phyloP scores from a whole-genome alignment of 768 basidiomycete genomes.

The Tulasnella sp. region DNA sequence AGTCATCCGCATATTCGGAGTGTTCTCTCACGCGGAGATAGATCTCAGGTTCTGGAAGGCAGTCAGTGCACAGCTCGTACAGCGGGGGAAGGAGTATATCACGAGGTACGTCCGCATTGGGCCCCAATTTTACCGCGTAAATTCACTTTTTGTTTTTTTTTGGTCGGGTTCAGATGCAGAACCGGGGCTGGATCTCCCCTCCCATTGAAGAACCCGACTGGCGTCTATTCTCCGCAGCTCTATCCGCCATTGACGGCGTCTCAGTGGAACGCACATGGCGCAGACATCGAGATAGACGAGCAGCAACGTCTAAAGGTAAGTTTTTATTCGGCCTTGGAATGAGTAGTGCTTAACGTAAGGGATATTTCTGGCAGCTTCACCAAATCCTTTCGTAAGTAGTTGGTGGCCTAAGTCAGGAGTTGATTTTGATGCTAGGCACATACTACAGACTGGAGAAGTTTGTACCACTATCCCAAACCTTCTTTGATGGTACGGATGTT shows the following conservation, averaged over 20 bases:
- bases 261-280: neutral
- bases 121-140: neutral
- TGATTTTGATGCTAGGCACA: neutral
- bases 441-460: slow-evolving; percentile 45
- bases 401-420: no score
- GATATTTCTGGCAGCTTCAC: neutral
- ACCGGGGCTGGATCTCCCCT: neutral
- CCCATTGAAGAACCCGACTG: neutral
- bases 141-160: neutral
- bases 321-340: neutral
- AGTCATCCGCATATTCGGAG: slow-evolving; percentile 15
- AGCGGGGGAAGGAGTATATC: neutral
- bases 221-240: neutral
- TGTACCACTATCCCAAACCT: slow-evolving; percentile 42
- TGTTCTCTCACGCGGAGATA: neutral
- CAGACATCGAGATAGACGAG: neutral
- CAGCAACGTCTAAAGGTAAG: neutral
- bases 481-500: slow-evolving; percentile 17
- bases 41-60: neutral
- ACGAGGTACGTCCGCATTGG: neutral
- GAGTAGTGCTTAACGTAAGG: neutral
- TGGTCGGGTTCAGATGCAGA: neutral
- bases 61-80: neutral
- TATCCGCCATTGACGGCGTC: neutral
- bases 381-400: slow-evolving; percentile 13